Base-by-base conservation (phyloP, 2,329 filamentous ascomycete species). In the Eutypella sp. region DNA sequence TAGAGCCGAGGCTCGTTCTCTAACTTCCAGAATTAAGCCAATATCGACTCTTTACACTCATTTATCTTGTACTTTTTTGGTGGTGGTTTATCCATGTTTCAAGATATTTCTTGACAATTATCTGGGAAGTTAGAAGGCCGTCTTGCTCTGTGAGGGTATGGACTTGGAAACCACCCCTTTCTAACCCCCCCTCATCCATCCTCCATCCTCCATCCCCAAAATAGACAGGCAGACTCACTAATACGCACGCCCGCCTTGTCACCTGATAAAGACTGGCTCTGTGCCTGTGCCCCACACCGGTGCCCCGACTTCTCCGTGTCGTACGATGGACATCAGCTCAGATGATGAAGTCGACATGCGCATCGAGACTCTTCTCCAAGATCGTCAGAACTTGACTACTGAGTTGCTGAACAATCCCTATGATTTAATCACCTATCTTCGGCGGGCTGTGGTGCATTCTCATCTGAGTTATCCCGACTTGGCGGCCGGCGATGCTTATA, bases 401-500 rank as follows among this genome's bases (percentile, higher is more conserved):
- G 66, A 70, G 1, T 68, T 85, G 16, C 62, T 65, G 9, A 69
- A 67, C 7, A 63, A 68, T 4, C 76, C 81, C 1, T 85, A 84
- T 58, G 81, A 86, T 55, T 64, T 82, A 29, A 71, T 86, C 45
- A 70, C 85, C 7, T 85, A 84, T 53, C 71, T 87, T 45, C 76
- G 85, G 52, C 81, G 91, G 25, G 89, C 89, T 20, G 70, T 78
- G 27, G 72, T 86, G 36, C 82, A 96, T 65, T 78, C 82, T 15
- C 72, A 81, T 39, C 75, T 96, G 40, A 88, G 82, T 31, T 97
- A 96, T 65, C 89, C 89, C 0, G 93, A 99, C 64, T 79, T 99
- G 33, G 90, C 90, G 5, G 84, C 85, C 10, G 89, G 89, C 27
- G 91, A 96, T 71, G 89, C 89, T 5, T 97, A 97, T 64, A 85